A percentile compares a stretch with the other conserved stretches of the same genome.
Conservation (phyloP, 805 yeast genomes). For the Cyberlindnera bimundalis region DNA sequence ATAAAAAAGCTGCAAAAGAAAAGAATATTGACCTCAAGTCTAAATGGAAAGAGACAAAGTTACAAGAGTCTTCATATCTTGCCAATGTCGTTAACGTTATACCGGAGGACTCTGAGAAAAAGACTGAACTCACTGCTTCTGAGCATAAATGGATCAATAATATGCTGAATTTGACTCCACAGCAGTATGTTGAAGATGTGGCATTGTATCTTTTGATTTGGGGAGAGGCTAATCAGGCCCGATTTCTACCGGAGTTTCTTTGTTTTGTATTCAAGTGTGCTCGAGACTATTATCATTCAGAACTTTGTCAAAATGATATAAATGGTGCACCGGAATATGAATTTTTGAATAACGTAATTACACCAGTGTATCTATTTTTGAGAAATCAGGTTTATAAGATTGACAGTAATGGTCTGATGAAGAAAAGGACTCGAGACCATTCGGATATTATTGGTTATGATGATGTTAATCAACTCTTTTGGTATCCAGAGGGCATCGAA, state of each 20-base stretch:
- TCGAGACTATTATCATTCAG: conserved; percentile 52
- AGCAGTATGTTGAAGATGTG: conserved; percentile 57
- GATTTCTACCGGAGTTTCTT: conserved; percentile 86
- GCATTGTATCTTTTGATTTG: conserved; percentile 73
- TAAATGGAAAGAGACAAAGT: conserved; percentile 37
- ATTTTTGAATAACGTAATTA: conserved; percentile 62
- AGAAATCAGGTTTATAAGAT: conserved; percentile 50
- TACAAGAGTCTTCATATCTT: conserved; percentile 47
- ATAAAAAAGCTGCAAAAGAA: conserved; percentile 41
- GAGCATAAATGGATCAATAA: conserved; percentile 58
- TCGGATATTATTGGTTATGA: conserved; percentile 77
- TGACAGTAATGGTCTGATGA: conserved; percentile 43
- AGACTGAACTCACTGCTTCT: conserved; percentile 39
- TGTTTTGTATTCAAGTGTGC: conserved; percentile 85
- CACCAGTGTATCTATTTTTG: conserved; percentile 65
- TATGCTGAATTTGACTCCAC: conserved; percentile 45
- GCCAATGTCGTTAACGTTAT: conserved; percentile 45
- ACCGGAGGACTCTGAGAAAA: not conserved
- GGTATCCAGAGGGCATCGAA: conserved; percentile 75
- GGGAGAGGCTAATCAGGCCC: conserved; percentile 87
- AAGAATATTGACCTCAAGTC: conserved; percentile 34
- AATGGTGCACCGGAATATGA: conserved; percentile 33
- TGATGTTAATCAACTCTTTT: conserved; percentile 82
- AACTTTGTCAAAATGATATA: conserved; percentile 33
- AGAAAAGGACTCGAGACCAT: conserved; percentile 59